Conservation (phyloP, 176 grass and related monocot species). For the Carex pumila region DNA sequence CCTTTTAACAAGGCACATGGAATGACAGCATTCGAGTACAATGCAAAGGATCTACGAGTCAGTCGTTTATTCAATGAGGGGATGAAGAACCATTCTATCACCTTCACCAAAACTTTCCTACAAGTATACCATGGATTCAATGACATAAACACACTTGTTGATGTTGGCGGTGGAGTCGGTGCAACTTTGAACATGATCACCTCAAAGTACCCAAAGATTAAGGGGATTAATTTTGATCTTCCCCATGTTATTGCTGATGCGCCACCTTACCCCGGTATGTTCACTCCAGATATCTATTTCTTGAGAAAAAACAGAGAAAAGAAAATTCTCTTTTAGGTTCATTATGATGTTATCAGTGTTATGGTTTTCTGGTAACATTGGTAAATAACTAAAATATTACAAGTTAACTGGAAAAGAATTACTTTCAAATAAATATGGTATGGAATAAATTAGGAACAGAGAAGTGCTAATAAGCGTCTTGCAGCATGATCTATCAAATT, state of each 20-base stretch:
- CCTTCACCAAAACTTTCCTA: slow-evolving; percentile 24
- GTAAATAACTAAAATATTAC: not conserved
- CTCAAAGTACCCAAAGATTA: slow-evolving; percentile 9
- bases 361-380: not conserved
- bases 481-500: not conserved
- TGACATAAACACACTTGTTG: slow-evolving; percentile 15
- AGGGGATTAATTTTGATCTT: slow-evolving; percentile 30
- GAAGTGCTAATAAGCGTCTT: not conserved
- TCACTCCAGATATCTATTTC: not conserved
- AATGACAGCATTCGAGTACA: slow-evolving; percentile 33
- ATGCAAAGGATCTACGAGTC: slow-evolving; percentile 17
- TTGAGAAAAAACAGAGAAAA: not conserved
- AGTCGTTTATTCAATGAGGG: slow-evolving; percentile 36
- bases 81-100: slow-evolving; percentile 31
- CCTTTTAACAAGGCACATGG: slow-evolving; percentile 42
- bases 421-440: too few relatives aligned
- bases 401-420: too few relatives aligned
- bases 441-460: too few relatives aligned
- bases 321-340: not conserved
- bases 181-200: slow-evolving; percentile 3
- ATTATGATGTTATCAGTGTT: not conserved
- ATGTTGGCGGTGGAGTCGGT: slow-evolving; percentile 30
- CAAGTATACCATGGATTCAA: slow-evolving; percentile 13
- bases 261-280: not conserved
- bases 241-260: slow-evolving; percentile 23